Base-by-base conservation (phyloP, 257 asterid species). In the Galeopsis tetrahit region DNA sequence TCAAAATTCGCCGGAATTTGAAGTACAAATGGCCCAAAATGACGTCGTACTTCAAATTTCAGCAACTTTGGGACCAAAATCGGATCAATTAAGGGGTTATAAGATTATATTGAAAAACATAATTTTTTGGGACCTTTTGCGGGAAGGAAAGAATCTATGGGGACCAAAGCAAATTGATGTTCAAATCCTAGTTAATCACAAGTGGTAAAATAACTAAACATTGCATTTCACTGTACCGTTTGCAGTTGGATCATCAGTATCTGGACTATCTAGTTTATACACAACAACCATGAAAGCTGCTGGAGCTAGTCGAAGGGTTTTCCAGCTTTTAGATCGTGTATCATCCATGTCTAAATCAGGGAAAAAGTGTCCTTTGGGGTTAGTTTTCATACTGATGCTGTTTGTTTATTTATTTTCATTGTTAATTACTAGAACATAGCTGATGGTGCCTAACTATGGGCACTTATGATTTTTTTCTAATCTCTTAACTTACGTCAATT, bases 271-370 rank as follows among this genome's bases (percentile, higher is more conserved):
- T 7, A 86, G 93, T 63, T 72, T 87, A 69, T 89, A 91, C 74
- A 89, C 96, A 15, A 80, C 75, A 14, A 83, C 91, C 62, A 91
- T 91, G 97, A 91, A 89, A 87, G 96, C 97, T 61, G 97, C 97
- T 58, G 96, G 97, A 75, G 96, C 97, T 46, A 91, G 96, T 79
- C 86, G 95, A 82, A 78, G 97, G 69, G 97, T 91, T 81, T 89
- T 89, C 77, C 96, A 89, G 80, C 84, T 91, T 71, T 67, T 91
- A 49, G 97, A 91, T 70, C 92, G 93, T 40, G 84, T 68, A 70
- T 87, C 96, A 15, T 52, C 88, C 81, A 87, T 91, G 91, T 88
- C 91, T 46, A 76, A 79, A 78, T 64, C 96, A 28, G 96, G 96
- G 77, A 76, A 85, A 68, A 86, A 79, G 75, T 82, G 93, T 64